A percentile compares a stretch with the other conserved stretches of the same genome.
Conservation (phyloP, 2,329 filamentous ascomycete genomes). For the Fusarium tjaetaba region DNA sequence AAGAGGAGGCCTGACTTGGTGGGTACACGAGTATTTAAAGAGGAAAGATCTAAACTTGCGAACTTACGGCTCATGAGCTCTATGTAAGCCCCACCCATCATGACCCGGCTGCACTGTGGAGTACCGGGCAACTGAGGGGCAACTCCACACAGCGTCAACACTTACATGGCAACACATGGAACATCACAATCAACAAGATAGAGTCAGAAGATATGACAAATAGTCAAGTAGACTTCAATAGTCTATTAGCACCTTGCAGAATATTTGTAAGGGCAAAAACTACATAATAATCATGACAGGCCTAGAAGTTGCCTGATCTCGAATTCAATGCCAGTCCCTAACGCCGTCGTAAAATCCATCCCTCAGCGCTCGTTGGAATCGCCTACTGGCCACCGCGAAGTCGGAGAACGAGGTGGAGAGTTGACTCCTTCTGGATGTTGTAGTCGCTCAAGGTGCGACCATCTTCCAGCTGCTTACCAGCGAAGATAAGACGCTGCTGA, state of each 20-base stretch:
- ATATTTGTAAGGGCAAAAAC: conserved; percentile 18
- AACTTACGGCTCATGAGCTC: conserved; percentile 19
- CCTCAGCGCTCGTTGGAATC: conserved; percentile 2
- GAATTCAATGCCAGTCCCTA: conserved; percentile 37
- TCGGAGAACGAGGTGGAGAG: conserved; percentile 86
- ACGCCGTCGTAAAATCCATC: conserved; percentile 66
- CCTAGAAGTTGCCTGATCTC: conserved; percentile 22
- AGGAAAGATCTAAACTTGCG: conserved; percentile 1
- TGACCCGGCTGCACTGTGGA: conserved; percentile 6
- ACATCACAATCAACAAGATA: background rate
- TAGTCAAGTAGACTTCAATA: conserved; percentile 25
- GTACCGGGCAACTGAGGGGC: conserved; percentile 11
- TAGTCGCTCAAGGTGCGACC: conserved; percentile 91
- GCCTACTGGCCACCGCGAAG: conserved; percentile 78
- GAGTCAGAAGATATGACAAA: background rate
- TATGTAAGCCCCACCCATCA: conserved; percentile 27
- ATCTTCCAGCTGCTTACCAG: conserved; percentile 95
- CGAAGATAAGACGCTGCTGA: conserved; percentile 95
- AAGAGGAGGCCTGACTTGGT: background rate
- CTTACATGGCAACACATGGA: background rate
- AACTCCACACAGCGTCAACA: conserved; percentile 10
- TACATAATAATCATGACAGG: conserved; percentile 37
- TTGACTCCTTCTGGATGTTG: conserved; percentile 96
- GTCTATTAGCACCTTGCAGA: conserved; percentile 34
- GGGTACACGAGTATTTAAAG: conserved; percentile 5